A percentile compares a stretch with the other conserved stretches of the same genome.
Conservation (phyloP, 768 basidiomycete species). For the Boletus pseudopeckii region DNA sequence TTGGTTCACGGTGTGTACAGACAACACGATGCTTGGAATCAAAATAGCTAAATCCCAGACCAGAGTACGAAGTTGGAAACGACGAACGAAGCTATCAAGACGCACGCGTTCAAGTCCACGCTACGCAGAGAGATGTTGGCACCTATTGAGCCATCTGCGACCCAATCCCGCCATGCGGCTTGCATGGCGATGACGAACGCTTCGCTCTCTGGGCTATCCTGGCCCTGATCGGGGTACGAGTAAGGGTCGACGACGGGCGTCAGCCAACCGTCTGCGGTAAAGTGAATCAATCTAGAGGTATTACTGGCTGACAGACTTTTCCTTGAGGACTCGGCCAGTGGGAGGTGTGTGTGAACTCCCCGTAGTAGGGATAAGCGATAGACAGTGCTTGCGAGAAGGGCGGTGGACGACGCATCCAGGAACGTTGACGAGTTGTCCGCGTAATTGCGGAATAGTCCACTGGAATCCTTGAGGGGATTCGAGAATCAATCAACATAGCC, state of each 20-base stretch:
- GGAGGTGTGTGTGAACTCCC: slow-evolving; percentile 47
- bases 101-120: not conserved
- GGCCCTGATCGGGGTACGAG: slow-evolving; percentile 43
- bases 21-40: too few species aligned
- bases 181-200: slow-evolving; percentile 77
- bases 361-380: slow-evolving; percentile 65
- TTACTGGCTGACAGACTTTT: slow-evolving; percentile 31
- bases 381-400: slow-evolving; percentile 72
- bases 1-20: not conserved
- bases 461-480: not conserved
- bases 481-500: not conserved
- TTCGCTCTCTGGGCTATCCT: slow-evolving; percentile 68
- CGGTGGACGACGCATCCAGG: slow-evolving; percentile 68
- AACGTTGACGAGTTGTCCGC: slow-evolving; percentile 58
- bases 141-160: slow-evolving; percentile 49
- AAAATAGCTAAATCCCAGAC: not conserved
- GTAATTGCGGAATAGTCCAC: slow-evolving; percentile 63
- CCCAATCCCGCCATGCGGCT: slow-evolving; percentile 76
- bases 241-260: slow-evolving; percentile 75
- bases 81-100: not conserved
- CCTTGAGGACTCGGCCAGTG: slow-evolving; percentile 56
- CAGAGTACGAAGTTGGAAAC: not conserved
- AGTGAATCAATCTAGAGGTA: slow-evolving; percentile 37
- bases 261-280: slow-evolving; percentile 63
- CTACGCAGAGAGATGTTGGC: slow-evolving; percentile 32